These are phyloP conservation scores for Penicillium sp. DNA, from an alignment of 2,329 filamentous ascomycete species.

Conservation along the genomic window DNA sequence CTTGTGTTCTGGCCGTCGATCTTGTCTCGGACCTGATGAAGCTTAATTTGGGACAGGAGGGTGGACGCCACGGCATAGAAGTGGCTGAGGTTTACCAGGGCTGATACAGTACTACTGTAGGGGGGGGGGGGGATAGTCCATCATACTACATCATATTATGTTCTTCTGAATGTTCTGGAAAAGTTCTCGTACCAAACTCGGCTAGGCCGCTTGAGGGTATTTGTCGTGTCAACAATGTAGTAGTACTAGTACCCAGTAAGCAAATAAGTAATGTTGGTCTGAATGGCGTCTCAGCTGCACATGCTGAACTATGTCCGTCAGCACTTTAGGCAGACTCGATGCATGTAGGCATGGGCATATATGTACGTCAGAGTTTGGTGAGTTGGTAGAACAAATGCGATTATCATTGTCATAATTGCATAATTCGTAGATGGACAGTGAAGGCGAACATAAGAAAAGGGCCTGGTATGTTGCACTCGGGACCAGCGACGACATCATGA, in stretches of 20 bases:
- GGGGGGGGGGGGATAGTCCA: not conserved
- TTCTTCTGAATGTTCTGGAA: constrained; percentile 3
- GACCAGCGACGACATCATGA: constrained; percentile 30
- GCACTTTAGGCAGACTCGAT: constrained; percentile 10
- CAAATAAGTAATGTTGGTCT: not conserved
- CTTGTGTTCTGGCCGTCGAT: constrained; percentile 21
- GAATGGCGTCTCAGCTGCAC: not conserved
- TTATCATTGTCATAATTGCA: not conserved
- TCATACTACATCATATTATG: not conserved
- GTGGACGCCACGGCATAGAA: constrained; percentile 21
- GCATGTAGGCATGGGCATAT: not conserved
- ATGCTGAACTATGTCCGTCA: not conserved
- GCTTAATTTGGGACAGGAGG: constrained; percentile 24
- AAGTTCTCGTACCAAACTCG: not conserved
- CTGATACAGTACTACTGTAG: not conserved
- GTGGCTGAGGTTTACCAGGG: constrained; percentile 8
- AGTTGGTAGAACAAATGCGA: not conserved
- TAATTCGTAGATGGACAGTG: not conserved
- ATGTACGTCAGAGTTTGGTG: not conserved
- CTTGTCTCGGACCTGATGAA: constrained; percentile 32
- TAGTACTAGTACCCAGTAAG: too few species aligned
- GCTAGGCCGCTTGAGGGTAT: constrained; percentile 3
- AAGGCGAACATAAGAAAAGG: constrained; percentile 9
- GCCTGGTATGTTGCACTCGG: constrained; percentile 15
- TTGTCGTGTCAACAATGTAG: constrained; percentile 10